Base-by-base conservation (phyloP, 108 stramenopile species). In the Skeletonema tropicum region DNA sequence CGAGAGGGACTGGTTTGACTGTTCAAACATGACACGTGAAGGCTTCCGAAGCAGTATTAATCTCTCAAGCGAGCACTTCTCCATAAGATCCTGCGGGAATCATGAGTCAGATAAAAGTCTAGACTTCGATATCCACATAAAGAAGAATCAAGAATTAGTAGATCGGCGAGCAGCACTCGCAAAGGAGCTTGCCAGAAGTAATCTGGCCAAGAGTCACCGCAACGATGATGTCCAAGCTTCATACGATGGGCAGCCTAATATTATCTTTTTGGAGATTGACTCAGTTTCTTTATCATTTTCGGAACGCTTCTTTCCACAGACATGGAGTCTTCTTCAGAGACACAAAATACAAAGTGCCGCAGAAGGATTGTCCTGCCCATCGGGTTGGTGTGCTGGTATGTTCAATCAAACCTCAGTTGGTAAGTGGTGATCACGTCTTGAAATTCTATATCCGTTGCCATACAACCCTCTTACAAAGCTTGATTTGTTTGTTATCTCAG, bases 261-360 rank as follows among this genome's bases (percentile, higher is more conserved):
- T 85, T 6, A 55, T 85, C 14, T 82, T 88, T 64, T 14, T 88
- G 8, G 87, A 88, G 63, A 57, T 88, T 21, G 87, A 86, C 52
- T 86, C 85, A 15, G 85, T 84, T 6, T 85, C 85, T 52, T 42
- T 60, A 0, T 73, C 79, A 8, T 75, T 69, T 63, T 72, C 83
- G 19, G 83, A 88, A 48, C 83, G 87, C 0, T 80, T 81, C 72
- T 78, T 88, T 33, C 87, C 77, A 12, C 69, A 71, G 23, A 88
- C 87, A 31, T 76, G 72, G 57, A 48, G 32, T 49, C 68, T 55
- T 36, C 64, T 60, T 45, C 75, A 61, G 25, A 63, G 29, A 41
- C 80, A 33, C 74, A 61, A 57, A 64, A 75, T 70, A n/a, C 35
- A 62, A 38, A 41, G 35, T 62, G 29, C 29, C 41, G 17, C 7